Percentiles rank a stretch among this genome's conserved stretches.
These are phyloP conservation scores for Didymellaceae sp. DNA, from an alignment of 2,329 filamentous ascomycete species.

Conservation along the genomic window DNA sequence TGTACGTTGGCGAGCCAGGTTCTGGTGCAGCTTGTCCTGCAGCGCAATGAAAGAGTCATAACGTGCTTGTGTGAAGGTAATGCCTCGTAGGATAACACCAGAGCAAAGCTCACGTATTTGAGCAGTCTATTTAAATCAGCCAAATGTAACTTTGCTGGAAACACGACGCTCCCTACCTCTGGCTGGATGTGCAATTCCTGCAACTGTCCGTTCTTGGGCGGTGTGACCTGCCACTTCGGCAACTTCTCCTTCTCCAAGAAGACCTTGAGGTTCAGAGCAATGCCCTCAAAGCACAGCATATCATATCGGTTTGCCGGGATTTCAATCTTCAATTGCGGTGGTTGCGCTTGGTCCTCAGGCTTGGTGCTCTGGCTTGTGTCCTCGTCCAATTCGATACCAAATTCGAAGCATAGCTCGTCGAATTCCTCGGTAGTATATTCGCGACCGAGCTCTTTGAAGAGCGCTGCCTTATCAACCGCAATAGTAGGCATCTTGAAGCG, in stretches of 20 bases:
- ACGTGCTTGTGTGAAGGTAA: slow-evolving; percentile 87
- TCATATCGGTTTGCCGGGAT: slow-evolving; percentile 94
- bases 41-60: slow-evolving; percentile 98
- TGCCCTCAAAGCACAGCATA: slow-evolving; percentile 97
- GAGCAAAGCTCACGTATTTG: slow-evolving; percentile 87
- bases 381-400: slow-evolving; percentile 96
- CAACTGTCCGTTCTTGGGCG: slow-evolving; percentile 74
- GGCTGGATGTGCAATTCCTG: slow-evolving; percentile 82
- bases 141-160: background rate
- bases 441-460: slow-evolving; percentile 90
- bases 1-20: slow-evolving; percentile 89
- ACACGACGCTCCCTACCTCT: slow-evolving; percentile 52
- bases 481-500: slow-evolving; percentile 86
- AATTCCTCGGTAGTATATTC: slow-evolving; percentile 94
- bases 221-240: slow-evolving; percentile 79
- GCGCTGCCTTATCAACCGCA: slow-evolving; percentile 91
- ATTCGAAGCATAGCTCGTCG: slow-evolving; percentile 97
- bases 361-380: slow-evolving; percentile 59
- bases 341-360: slow-evolving; percentile 66
- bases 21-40: slow-evolving; percentile 98
- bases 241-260: slow-evolving; percentile 79
- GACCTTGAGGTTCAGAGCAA: slow-evolving; percentile 93
- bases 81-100: slow-evolving; percentile 84
- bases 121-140: slow-evolving; percentile 62
- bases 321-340: slow-evolving; percentile 95